Evolutionary conservation across 2,329 filamentous ascomycete species (phyloP).

Genomic region (Paramyrothecium roridum): DNA sequence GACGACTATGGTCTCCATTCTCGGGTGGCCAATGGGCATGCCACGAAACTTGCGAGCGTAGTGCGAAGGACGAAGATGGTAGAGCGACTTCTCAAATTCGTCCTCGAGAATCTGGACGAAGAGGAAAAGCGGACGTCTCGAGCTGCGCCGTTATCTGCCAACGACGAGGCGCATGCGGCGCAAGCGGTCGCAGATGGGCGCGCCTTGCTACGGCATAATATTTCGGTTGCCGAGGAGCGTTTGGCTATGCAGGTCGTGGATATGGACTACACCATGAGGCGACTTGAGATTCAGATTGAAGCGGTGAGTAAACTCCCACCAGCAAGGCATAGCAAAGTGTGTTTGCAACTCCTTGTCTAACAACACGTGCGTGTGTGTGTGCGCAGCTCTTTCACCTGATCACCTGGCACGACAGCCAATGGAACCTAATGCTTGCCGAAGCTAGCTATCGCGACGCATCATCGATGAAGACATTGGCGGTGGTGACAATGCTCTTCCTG

Average conservation of each 20-base stretch:
- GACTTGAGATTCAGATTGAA: conserved; percentile 35
- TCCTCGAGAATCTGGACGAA: conserved; percentile 10
- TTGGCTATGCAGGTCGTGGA: conserved; percentile 32
- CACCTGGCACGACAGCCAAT: conserved; percentile 31
- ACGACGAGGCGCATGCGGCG: no score
- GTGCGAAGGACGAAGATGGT: conserved; percentile 31
- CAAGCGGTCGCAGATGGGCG: conserved; percentile 4
- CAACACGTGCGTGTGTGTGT: no score
- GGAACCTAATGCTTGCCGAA: conserved; percentile 25
- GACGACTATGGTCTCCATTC: conserved; percentile 27
- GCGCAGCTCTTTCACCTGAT: conserved; percentile 34
- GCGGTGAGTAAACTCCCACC: conserved; percentile 21
- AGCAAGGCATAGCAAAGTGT: background rate
- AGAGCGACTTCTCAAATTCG: conserved; percentile 29
- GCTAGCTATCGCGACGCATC: conserved; percentile 36
- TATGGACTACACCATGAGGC: conserved; percentile 29
- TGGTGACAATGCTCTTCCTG: conserved; percentile 40
- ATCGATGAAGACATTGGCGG: conserved; percentile 39
- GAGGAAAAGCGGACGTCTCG: background rate
- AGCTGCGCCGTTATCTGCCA: no score
- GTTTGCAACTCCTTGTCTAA: conserved; percentile 1
- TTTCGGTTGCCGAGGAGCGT: conserved; percentile 25
- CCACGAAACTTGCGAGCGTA: conserved; percentile 32
- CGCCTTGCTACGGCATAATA: conserved; percentile 20
- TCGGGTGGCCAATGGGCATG: conserved; percentile 28